Evolutionary conservation across 768 basidiomycete species (phyloP), one percentile per base, ranked within the genome.

Genomic region (Psilocybe subaeruginosa): DNA sequence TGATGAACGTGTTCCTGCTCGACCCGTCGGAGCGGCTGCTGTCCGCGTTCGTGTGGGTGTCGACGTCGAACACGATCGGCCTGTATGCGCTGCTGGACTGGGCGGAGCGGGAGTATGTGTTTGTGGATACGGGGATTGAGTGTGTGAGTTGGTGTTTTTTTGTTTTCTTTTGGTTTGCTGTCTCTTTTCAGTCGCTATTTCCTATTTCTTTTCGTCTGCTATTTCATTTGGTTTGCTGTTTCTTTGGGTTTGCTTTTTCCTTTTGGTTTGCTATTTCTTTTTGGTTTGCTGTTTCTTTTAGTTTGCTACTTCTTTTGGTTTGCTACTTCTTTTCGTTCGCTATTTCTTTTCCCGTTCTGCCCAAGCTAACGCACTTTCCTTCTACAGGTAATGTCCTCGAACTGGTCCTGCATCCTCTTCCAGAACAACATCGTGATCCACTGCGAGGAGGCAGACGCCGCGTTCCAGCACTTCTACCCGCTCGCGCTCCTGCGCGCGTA

Each of bases 1-100:
- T 91, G 11, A 90, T 91, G 88, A 90, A 90, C 64, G 85, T 91
- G 27, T 91, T 91, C 68, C 77, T 91, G 23, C 80, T 91, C 30
- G 89, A 91, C 66, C 88, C 89, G 0, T 77, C 82, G 3, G 78
- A 80, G 48, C 76, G 86, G 45, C 73, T 91, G 17, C 68, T 90
- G 46, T 85, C 86, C 8, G 89, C 87, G 3, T 91, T 90, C 62
- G 82, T 91, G n/a, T 90, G 86, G 85, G 78, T 87, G 4, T 76
- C 85, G 16, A 76, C 74, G 17, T 73, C 80, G 7, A 84, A 83
- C 61, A 82, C 81, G 16, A 82, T 83, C 57, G 89, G 85, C 9
- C 71, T 91, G 6, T 90, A 87, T 67, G 84, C 84, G 16, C 76
- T 90, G 19, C 77, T 82, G 30, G 89, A 90, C 66, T 91, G 90